A percentile compares a stretch with the other conserved stretches of the same genome.
phyloP scores from a whole-genome alignment of 2,329 filamentous ascomycete genomes.

The Aspergillus brasiliensis region DNA sequence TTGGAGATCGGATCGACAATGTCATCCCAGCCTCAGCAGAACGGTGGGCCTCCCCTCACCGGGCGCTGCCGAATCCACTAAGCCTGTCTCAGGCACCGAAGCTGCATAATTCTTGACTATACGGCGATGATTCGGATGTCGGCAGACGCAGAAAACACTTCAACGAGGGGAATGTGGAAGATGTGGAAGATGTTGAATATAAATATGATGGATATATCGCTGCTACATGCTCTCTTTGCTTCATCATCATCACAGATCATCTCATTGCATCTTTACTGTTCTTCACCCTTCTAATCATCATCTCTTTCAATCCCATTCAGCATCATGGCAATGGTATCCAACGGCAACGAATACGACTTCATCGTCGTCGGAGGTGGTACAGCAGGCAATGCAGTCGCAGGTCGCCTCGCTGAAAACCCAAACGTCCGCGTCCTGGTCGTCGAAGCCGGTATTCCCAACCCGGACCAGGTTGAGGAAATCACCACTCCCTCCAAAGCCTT shows the following conservation, averaged over 20 bases:
- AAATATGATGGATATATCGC: not conserved
- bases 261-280: not conserved
- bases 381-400: constrained; percentile 47
- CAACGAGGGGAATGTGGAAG: not conserved
- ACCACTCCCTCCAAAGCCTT: constrained; percentile 60
- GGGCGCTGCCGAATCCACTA: not conserved
- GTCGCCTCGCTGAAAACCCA: constrained; percentile 55
- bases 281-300: not conserved
- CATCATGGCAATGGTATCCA: constrained; percentile 13
- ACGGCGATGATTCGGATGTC: not conserved
- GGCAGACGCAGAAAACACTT: not conserved
- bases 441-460: constrained; percentile 46
- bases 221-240: not conserved
- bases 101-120: not conserved
- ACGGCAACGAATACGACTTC: constrained; percentile 29
- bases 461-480: constrained; percentile 55
- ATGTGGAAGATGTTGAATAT: not conserved
- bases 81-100: not conserved
- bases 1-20: too few species aligned
- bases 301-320: not conserved
- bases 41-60: not conserved
- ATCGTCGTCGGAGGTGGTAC: constrained; percentile 42
- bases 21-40: too few species aligned
- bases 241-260: not conserved
- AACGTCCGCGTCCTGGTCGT: constrained; percentile 45